phyloP scores from a whole-genome alignment of 2,329 filamentous ascomycete species.

The Colletotrichum brevisporum region DNA sequence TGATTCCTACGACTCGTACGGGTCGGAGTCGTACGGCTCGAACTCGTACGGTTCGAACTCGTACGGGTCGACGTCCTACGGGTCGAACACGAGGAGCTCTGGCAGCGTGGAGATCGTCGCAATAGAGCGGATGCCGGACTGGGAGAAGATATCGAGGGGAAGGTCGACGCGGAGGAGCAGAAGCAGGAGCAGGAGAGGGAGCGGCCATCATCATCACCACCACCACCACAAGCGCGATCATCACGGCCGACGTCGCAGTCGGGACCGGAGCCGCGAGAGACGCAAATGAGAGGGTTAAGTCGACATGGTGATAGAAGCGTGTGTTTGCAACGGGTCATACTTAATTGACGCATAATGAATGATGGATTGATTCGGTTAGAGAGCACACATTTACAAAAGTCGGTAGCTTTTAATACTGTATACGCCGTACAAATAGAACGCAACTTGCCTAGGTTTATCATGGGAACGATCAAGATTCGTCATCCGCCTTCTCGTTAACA shows the following conservation, averaged over 20 bases:
- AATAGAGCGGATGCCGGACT: slow-evolving; percentile 3
- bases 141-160: slow-evolving; percentile 24
- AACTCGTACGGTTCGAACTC: background rate
- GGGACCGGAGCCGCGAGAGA: background rate
- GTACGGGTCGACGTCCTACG: no score
- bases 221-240: slow-evolving; percentile 5
- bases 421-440: no score
- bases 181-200: slow-evolving; percentile 14
- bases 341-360: background rate
- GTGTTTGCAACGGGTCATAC: background rate
- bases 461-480: no score
- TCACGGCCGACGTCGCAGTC: background rate
- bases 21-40: no score
- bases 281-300: background rate
- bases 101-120: slow-evolving; percentile 21
- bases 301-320: background rate
- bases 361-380: background rate
- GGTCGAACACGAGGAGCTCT: slow-evolving; percentile 1
- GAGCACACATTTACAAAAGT: no score
- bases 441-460: no score
- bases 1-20: background rate
- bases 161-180: slow-evolving; percentile 8
- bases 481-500: no score
- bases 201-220: slow-evolving; percentile 1
- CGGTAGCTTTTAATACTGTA: no score